Percentiles rank a stretch among this genome's conserved stretches.
phyloP scores from a whole-genome alignment of 257 asterid species.

The Nicotiana benthamiana region DNA sequence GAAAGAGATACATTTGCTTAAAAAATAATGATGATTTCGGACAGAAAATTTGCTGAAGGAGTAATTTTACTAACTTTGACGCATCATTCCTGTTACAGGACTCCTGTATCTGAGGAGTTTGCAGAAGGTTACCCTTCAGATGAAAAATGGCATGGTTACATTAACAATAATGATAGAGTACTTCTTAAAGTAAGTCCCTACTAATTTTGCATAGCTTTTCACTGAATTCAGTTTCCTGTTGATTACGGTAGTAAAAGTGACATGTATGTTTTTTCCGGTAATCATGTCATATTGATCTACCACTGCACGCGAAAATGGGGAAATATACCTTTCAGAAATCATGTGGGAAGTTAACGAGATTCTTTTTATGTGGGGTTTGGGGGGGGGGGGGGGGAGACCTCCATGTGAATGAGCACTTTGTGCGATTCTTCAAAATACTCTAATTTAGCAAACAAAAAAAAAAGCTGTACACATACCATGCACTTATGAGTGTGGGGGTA shows the following conservation, averaged over 20 bases:
- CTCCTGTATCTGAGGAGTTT: constrained; percentile 46
- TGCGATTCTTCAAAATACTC: background rate
- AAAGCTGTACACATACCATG: background rate
- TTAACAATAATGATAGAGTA: constrained; percentile 74
- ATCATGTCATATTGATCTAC: background rate
- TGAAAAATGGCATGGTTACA: constrained; percentile 82
- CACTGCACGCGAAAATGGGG: background rate
- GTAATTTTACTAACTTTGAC: background rate
- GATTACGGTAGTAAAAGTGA: background rate
- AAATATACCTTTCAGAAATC: background rate
- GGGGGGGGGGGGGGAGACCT: background rate
- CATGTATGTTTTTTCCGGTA: background rate
- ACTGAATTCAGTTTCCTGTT: background rate
- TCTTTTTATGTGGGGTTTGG: background rate
- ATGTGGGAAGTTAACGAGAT: background rate
- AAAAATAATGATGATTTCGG: background rate
- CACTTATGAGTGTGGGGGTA: background rate
- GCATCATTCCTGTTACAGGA: constrained; percentile 44
- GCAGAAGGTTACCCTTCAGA: constrained; percentile 68
- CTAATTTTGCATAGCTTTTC: background rate
- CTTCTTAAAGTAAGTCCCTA: constrained; percentile 65
- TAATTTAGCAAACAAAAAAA: background rate
- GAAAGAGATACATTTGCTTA: background rate
- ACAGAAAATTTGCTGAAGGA: background rate
- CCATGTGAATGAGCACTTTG: background rate